Conservation (phyloP, 345 rosid species). For the Cardamine occulta region DNA sequence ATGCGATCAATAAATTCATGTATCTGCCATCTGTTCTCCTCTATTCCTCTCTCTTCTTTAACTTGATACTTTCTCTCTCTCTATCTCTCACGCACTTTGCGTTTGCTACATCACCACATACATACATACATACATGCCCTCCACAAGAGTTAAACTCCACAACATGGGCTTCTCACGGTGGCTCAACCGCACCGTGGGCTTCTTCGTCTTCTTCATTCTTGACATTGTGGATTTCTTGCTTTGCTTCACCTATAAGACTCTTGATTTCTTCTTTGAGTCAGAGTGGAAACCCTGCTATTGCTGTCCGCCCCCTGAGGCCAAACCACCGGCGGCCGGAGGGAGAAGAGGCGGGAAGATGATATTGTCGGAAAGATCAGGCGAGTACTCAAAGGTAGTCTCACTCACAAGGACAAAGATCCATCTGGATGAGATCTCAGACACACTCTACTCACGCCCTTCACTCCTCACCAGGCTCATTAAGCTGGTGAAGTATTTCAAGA, state of each 20-base stretch:
- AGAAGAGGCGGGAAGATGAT: conserved; percentile 63
- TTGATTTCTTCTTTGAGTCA: conserved; percentile 47
- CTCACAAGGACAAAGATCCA: conserved; percentile 73
- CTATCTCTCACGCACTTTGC: conserved; percentile 21
- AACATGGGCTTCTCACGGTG: conserved; percentile 46
- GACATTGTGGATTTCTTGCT: conserved; percentile 50
- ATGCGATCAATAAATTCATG: conserved; percentile 48
- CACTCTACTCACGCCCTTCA: conserved; percentile 79
- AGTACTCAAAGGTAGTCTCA: conserved; percentile 66
- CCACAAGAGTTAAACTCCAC: conserved; percentile 38
- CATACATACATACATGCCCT: conserved; percentile 23
- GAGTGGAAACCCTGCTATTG: conserved; percentile 50
- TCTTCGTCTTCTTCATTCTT: conserved; percentile 42
- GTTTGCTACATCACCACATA: conserved; percentile 7
- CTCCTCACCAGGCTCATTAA: conserved; percentile 55
- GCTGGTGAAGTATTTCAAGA: conserved; percentile 55
- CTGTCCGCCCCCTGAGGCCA: conserved; percentile 43
- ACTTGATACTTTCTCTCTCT: conserved; percentile 13
- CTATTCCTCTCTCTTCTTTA: conserved; percentile 38
- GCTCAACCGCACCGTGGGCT: conserved; percentile 46
- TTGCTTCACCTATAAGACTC: conserved; percentile 45
- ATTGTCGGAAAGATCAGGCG: conserved; percentile 73
- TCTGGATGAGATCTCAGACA: conserved; percentile 88
- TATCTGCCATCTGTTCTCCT: conserved; percentile 40
- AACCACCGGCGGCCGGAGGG: conserved; percentile 29